These are phyloP conservation scores for Marchantia polymorpha DNA, from an alignment of 225 moss, liverwort and hornwort species.

Conservation along the genomic window DNA sequence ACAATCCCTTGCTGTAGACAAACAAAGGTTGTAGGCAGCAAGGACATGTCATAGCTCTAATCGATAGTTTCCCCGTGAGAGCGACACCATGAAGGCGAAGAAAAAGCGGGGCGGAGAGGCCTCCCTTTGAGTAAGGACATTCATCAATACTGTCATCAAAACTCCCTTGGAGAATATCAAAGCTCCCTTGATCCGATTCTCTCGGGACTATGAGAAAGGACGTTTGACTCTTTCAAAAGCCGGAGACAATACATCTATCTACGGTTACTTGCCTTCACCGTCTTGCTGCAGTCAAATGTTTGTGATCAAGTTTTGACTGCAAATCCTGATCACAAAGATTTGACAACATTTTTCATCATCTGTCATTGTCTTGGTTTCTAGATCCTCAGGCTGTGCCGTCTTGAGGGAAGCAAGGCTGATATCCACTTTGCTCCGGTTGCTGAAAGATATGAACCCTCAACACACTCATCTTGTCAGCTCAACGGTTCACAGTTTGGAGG, in stretches of 20 bases:
- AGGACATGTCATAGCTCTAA: conserved; percentile 27
- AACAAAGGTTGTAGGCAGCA: conserved; percentile 5
- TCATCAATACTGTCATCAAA: conserved; percentile 74
- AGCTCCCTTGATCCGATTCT: conserved; percentile 59
- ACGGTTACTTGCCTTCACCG: conserved; percentile 89
- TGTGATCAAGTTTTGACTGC: too few relatives aligned
- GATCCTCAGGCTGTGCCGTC: conserved; percentile 89
- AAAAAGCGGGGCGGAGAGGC: conserved; percentile 98
- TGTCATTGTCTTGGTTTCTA: conserved; percentile 87
- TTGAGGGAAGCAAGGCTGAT: conserved; percentile 90
- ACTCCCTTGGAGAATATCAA: conserved; percentile 75
- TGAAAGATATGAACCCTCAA: conserved; percentile 80
- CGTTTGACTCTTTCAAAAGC: conserved; percentile 56
- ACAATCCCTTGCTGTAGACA: conserved; percentile 1
- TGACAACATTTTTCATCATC: conserved; percentile 89
- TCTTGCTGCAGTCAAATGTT: conserved; percentile 89
- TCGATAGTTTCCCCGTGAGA: conserved; percentile 11
- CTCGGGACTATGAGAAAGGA: conserved; percentile 95
- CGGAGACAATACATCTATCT: conserved; percentile 82
- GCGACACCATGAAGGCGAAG: conserved; percentile 80
- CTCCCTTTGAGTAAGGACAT: conserved; percentile 68
- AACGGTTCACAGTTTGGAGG: conserved; percentile 94
- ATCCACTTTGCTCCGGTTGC: conserved; percentile 80
- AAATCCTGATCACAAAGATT: conserved; percentile 93
- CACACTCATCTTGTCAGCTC: conserved; percentile 91